Conservation (phyloP, 257 asterid species). For the Solanum etuberosum region DNA sequence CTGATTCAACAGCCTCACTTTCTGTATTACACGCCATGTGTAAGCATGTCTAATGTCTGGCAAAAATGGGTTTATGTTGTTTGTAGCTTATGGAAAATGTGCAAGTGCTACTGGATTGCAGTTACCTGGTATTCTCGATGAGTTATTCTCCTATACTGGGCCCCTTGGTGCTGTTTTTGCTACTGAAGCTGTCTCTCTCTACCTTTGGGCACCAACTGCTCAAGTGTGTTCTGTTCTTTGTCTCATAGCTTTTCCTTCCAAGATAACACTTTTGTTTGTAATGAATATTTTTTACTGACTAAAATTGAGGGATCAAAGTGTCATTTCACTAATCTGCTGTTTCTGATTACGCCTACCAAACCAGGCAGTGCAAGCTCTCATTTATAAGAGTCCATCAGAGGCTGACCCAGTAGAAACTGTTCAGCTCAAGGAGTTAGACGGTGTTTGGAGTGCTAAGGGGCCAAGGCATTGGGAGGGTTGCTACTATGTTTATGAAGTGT, state of each 20-base stretch:
- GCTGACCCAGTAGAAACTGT: slow-evolving; percentile 43
- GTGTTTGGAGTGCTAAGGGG: slow-evolving; percentile 76
- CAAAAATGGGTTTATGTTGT: background rate
- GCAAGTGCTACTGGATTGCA: slow-evolving; percentile 66
- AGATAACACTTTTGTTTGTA: background rate
- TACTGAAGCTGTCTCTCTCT: slow-evolving; percentile 40
- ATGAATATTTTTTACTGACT: background rate
- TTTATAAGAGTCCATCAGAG: slow-evolving; percentile 45
- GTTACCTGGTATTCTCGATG: slow-evolving; percentile 90
- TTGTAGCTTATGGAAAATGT: slow-evolving; percentile 57
- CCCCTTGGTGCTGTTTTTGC: slow-evolving; percentile 74
- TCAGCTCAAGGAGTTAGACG: slow-evolving; percentile 60
- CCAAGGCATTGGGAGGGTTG: slow-evolving; percentile 80
- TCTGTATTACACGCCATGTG: background rate
- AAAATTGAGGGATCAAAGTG: background rate
- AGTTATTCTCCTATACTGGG: slow-evolving; percentile 66
- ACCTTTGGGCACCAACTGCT: slow-evolving; percentile 98
- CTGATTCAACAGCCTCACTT: background rate
- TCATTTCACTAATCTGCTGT: background rate
- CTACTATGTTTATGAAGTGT: slow-evolving; percentile 86
- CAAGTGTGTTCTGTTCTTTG: slow-evolving; percentile 37
- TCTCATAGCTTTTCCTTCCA: background rate
- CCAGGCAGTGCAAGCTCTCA: slow-evolving; percentile 56
- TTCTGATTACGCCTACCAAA: slow-evolving; percentile 9
- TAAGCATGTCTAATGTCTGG: background rate